A percentile compares a stretch with the other conserved stretches of the same genome.
Conservation (phyloP, 192 early-diverging fungal genomes). For the Podila verticillata region DNA sequence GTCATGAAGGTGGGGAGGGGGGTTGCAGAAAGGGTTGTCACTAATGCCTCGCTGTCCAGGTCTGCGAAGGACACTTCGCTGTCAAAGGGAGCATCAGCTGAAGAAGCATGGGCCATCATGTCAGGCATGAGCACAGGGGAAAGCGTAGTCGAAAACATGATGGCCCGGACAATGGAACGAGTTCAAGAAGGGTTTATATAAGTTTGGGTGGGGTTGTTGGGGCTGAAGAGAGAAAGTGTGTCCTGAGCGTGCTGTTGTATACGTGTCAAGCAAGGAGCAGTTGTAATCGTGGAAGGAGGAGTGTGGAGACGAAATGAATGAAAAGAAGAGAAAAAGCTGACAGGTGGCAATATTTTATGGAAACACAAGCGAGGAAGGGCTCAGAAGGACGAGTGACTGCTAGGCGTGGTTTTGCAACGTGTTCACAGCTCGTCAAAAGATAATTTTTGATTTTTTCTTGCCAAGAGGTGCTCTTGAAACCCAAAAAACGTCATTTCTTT, state of each 20-base stretch:
- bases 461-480: not conserved
- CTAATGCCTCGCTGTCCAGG: conserved; percentile 54
- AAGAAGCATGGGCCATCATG: conserved; percentile 57
- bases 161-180: conserved; percentile 50
- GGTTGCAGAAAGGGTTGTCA: conserved; percentile 53
- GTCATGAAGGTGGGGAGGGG: conserved; percentile 6
- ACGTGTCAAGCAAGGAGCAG: conserved; percentile 24
- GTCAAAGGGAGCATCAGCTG: conserved; percentile 52
- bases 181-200: conserved; percentile 42
- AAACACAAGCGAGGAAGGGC: no score
- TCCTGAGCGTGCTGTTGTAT: not conserved
- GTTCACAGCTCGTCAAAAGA: no score
- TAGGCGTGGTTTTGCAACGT: not conserved
- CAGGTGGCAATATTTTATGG: not conserved
- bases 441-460: not conserved
- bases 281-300: conserved; percentile 6
- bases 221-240: not conserved
- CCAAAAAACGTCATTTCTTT: no score
- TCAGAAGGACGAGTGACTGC: not conserved
- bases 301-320: conserved; percentile 18
- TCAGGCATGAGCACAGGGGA: conserved; percentile 25
- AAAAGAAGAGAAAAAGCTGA: not conserved
- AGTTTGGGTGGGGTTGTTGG: not conserved
- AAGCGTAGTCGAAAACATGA: conserved; percentile 53
- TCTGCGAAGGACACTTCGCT: conserved; percentile 55